Conservation (phyloP, 2,329 filamentous ascomycete genomes). For the Hawksworthiomyces lignivorus region DNA sequence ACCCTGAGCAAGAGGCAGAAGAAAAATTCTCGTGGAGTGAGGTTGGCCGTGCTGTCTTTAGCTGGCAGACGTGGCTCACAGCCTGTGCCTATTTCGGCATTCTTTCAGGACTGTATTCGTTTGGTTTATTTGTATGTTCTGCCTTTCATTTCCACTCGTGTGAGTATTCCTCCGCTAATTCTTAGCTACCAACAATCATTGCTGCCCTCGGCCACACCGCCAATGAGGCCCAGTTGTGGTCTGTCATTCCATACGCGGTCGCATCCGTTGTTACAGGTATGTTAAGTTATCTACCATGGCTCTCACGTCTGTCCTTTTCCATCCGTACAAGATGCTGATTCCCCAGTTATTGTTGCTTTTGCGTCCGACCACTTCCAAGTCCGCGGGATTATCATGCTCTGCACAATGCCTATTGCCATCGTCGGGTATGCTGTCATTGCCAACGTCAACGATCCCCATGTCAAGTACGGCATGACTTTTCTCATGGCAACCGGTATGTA, state of each 20-base stretch:
- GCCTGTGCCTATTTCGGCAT: conserved; percentile 55
- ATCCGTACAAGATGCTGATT: not conserved
- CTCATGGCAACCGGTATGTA: conserved; percentile 61
- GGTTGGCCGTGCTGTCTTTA: conserved; percentile 52
- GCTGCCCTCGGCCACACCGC: conserved; percentile 44
- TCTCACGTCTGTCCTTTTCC: not conserved
- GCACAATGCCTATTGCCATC: conserved; percentile 55
- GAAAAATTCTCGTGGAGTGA: conserved; percentile 55
- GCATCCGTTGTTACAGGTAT: conserved; percentile 47
- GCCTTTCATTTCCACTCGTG: not conserved
- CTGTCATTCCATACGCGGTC: conserved; percentile 56
- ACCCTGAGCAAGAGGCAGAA: conserved; percentile 12
- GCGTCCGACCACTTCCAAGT: conserved; percentile 53
- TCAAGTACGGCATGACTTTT: conserved; percentile 60
- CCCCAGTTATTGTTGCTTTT: conserved; percentile 42
- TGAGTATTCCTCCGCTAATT: conserved; percentile 1
- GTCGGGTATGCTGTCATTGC: conserved; percentile 58
- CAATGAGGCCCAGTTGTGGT: conserved; percentile 54
- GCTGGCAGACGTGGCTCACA: conserved; percentile 55
- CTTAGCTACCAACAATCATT: conserved; percentile 56
- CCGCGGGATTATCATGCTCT: conserved; percentile 55
- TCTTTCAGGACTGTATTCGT: conserved; percentile 51
- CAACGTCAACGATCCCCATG: conserved; percentile 40
- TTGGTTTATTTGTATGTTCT: conserved; percentile 50
- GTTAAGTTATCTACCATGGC: conserved; percentile 6